phyloP scores from a whole-genome alignment of 106 monocot species.

The Allium cepa region DNA sequence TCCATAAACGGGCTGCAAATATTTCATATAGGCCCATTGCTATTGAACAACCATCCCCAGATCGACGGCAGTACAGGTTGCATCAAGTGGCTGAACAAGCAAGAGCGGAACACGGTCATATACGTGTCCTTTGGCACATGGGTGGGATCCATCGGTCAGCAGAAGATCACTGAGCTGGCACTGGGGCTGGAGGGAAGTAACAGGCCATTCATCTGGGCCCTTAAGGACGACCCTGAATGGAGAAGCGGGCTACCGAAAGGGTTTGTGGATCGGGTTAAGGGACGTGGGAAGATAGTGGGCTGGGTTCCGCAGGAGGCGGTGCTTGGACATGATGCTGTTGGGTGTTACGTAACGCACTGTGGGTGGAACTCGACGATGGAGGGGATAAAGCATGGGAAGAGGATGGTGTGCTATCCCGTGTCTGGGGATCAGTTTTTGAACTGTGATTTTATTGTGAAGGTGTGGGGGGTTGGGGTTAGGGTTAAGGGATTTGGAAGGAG shows the following conservation, averaged over 20 bases:
- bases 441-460: slow-evolving; percentile 39
- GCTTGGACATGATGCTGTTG: slow-evolving; percentile 31
- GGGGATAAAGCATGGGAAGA: slow-evolving; percentile 30
- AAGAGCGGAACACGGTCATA: slow-evolving; percentile 11
- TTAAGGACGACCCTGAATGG: background rate
- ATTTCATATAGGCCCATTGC: slow-evolving; percentile 25
- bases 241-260: slow-evolving; percentile 21
- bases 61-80: slow-evolving; percentile 27
- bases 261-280: slow-evolving; percentile 1
- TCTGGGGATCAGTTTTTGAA: slow-evolving; percentile 66
- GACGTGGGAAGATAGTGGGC: slow-evolving; percentile 10
- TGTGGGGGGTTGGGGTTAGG: slow-evolving; percentile 36
- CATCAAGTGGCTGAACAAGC: slow-evolving; percentile 21
- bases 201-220: slow-evolving; percentile 17
- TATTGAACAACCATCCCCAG: background rate
- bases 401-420: slow-evolving; percentile 32
- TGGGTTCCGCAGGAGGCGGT: slow-evolving; percentile 47
- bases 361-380: slow-evolving; percentile 64
- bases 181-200: slow-evolving; percentile 1
- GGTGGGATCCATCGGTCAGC: background rate
- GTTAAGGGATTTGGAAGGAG: slow-evolving; percentile 20
- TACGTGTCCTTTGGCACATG: slow-evolving; percentile 23
- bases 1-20: background rate
- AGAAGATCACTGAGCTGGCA: slow-evolving; percentile 12
- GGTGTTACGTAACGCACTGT: slow-evolving; percentile 57